These are phyloP conservation scores for Candida corydali DNA, from an alignment of 805 yeast species.

Conservation along the genomic window DNA sequence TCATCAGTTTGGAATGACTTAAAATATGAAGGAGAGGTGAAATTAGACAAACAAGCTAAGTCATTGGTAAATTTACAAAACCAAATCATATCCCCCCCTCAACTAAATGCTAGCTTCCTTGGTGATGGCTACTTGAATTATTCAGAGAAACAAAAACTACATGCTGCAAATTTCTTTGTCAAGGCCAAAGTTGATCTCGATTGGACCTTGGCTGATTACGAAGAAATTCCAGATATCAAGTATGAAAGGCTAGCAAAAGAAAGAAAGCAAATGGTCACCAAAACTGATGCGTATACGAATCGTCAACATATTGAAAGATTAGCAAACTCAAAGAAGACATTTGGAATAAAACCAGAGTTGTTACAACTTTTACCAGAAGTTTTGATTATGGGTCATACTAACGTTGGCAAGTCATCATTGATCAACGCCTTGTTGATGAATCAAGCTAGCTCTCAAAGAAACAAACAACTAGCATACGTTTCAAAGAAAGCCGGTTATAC, in stretches of 20 bases:
- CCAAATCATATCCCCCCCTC: constrained; percentile 19
- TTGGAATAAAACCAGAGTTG: constrained; percentile 31
- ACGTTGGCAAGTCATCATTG: constrained; percentile 82
- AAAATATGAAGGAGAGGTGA: too few relatives aligned
- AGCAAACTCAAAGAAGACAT: constrained; percentile 18
- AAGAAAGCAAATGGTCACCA: constrained; percentile 13
- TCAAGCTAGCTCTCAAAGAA: constrained; percentile 23
- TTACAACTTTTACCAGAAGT: constrained; percentile 58
- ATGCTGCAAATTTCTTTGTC: constrained; percentile 38
- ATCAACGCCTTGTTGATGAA: constrained; percentile 54
- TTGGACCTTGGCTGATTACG: constrained; percentile 54
- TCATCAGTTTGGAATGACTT: too few relatives aligned
- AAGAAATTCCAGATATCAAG: constrained; percentile 56
- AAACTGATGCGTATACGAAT: constrained; percentile 21
- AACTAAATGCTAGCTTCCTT: constrained; percentile 19
- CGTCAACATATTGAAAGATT: constrained; percentile 17
- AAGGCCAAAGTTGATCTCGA: constrained; percentile 45
- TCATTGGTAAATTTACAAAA: too few relatives aligned
- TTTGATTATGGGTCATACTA: constrained; percentile 73
- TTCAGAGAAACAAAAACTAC: constrained; percentile 12
- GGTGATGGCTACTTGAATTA: constrained; percentile 12
- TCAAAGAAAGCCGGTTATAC: constrained; percentile 56
- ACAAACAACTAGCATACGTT: constrained; percentile 42
- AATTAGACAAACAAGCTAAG: too few relatives aligned
- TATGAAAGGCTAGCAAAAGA: constrained; percentile 19